A percentile compares a stretch with the other conserved stretches of the same genome.
Conservation (phyloP, 2,329 filamentous ascomycete species). For the Epichloe brachyelytri region DNA sequence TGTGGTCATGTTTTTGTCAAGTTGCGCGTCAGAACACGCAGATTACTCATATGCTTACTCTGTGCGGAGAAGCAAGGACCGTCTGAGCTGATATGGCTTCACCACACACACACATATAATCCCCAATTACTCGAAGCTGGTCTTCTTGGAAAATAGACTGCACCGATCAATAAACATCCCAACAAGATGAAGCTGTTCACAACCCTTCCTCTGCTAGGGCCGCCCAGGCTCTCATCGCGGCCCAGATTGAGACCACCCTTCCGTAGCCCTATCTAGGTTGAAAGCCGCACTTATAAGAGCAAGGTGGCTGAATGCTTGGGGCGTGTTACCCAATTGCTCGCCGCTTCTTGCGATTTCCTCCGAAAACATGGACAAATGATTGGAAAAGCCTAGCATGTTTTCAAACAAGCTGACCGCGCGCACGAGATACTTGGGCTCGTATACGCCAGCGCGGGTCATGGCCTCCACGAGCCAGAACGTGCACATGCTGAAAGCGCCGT, state of each 20-base stretch:
- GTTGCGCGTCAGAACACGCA: too few relatives aligned
- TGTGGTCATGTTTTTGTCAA: too few relatives aligned
- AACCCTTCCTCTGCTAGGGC: too few relatives aligned
- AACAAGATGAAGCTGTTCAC: too few relatives aligned
- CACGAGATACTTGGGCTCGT: conserved; percentile 50
- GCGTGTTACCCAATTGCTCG: conserved; percentile 68
- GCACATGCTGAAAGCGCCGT: conserved; percentile 71
- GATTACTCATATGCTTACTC: too few relatives aligned
- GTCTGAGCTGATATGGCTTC: too few relatives aligned
- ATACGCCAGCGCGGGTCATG: conserved; percentile 53
- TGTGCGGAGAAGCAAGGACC: too few relatives aligned
- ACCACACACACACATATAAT: too few relatives aligned
- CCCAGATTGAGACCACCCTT: conserved; percentile 12
- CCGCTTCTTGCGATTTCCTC: conserved; percentile 65
- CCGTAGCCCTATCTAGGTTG: conserved; percentile 48
- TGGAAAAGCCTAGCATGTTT: conserved; percentile 64
- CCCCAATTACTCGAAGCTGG: too few relatives aligned
- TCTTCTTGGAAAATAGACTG: too few relatives aligned
- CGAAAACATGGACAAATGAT: conserved; percentile 66
- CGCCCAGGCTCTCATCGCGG: conserved; percentile 4
- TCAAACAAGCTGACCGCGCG: conserved; percentile 59
- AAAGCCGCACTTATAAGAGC: conserved; percentile 67
- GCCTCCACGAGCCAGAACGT: conserved; percentile 76
- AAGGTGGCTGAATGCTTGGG: conserved; percentile 67
- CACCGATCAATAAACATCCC: too few relatives aligned